Base-by-base conservation (phyloP, 768 basidiomycete species). In the Pleurotus pulmonarius region DNA sequence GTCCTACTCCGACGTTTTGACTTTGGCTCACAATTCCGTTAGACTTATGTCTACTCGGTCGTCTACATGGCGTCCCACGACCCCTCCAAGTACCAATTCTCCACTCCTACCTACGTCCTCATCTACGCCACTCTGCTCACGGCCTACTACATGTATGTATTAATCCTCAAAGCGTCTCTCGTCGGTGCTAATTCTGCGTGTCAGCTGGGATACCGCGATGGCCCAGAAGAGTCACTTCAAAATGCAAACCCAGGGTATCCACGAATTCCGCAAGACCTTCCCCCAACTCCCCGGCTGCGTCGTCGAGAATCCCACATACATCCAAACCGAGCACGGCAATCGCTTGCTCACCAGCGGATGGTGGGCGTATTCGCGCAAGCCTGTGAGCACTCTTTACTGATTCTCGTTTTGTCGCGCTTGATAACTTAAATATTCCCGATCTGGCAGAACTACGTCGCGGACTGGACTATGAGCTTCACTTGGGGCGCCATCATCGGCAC, bases 41-140 rank as follows among this genome's bases (percentile, higher is more conserved):
- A 91, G 89, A 94, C 95, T 44, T 99, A 99, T 68, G 91, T 92
- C 61, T 99, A 98, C 79, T 95, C 96, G 9, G 90, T 95, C 52
- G 87, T 99, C 51, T 98, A 94, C 78, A 98, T 99, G 92, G 89
- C 92, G n/a, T 88, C 92, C 3, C 90, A 93, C 70, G 86, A 97
- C 58, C 92, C 95, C 2, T 81, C 85, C 15, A 83, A 82, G 58
- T 98, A 98, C 75, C 83, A 77, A 39, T 98, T 94, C 79, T 87
- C 92, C 4, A 90, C 88, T 4, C 77, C 78, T 18, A 82, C 80
- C 7, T 89, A 93, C 58, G 74, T 92, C 56, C 63, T 84, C 49
- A 78, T 98, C 59, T 95, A 87, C 69, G 69, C 79, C 20, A 87
- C 86, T 13, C 79, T 98, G 46, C 76, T 94, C 44, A 85, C 83